A percentile compares a stretch with the other conserved stretches of the same genome.
Conservation (phyloP, 148 eudicot species). For the Vaccinium darrowii region DNA sequence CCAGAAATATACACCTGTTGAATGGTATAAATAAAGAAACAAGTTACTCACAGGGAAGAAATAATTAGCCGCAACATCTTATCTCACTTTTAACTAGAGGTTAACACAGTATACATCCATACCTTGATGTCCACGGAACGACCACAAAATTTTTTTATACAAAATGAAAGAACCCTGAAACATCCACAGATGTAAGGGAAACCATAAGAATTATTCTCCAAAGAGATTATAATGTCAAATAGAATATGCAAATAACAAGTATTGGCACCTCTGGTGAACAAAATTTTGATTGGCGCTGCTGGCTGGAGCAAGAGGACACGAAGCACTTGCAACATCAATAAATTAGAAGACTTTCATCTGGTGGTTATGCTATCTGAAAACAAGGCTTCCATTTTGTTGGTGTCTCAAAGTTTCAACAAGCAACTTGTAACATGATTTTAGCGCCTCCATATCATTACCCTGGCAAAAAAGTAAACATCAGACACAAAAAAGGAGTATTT, state of each 20-base stretch:
- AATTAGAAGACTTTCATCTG: not conserved
- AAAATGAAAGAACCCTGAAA: slow-evolving; percentile 45
- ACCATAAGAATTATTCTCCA: not conserved
- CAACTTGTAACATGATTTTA: slow-evolving; percentile 75
- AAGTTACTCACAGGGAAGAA: not conserved
- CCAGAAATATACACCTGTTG: slow-evolving; percentile 60
- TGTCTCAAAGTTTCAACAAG: slow-evolving; percentile 71
- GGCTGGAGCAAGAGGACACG: slow-evolving; percentile 22
- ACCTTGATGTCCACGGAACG: slow-evolving; percentile 43
- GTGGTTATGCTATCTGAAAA: slow-evolving; percentile 75
- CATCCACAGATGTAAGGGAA: slow-evolving; percentile 11
- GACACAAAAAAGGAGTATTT: not conserved
- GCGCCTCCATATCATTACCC: slow-evolving; percentile 75
- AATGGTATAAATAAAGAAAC: slow-evolving; percentile 1
- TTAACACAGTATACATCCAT: slow-evolving; percentile 5
- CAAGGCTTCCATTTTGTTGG: slow-evolving; percentile 90
- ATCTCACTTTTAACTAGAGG: not conserved
- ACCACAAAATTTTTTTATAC: slow-evolving; percentile 46
- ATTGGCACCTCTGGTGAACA: slow-evolving; percentile 45
- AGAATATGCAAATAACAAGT: slow-evolving; percentile 7
- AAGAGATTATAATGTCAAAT: not conserved
- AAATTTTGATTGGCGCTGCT: slow-evolving; percentile 20
- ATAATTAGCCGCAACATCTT: not conserved
- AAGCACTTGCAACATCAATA: slow-evolving; percentile 19
- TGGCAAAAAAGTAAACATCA: slow-evolving; percentile 38